These are phyloP conservation scores for Neocucurbitaria cava DNA, from an alignment of 2,329 filamentous ascomycete genomes.

Conservation along the genomic window DNA sequence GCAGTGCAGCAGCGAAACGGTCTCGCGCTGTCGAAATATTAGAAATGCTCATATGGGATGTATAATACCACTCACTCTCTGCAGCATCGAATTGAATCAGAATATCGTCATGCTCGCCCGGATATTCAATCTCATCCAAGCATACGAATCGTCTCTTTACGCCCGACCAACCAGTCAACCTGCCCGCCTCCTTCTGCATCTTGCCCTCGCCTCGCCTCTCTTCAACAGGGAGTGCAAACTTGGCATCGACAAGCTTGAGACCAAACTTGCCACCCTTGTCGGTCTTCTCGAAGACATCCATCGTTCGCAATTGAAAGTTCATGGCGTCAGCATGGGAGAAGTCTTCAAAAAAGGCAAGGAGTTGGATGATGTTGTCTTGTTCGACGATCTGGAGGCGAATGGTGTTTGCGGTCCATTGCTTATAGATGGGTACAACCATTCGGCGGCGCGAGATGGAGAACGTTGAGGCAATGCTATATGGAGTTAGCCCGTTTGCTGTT, in stretches of 20 bases:
- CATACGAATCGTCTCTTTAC: constrained; percentile 78
- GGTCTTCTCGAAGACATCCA: constrained; percentile 76
- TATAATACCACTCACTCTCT: constrained; percentile 63
- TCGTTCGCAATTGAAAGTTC: constrained; percentile 85
- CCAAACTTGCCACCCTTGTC: constrained; percentile 66
- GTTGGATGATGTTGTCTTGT: constrained; percentile 76
- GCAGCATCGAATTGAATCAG: constrained; percentile 83
- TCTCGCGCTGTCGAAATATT: constrained; percentile 51
- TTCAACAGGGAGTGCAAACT: constrained; percentile 79
- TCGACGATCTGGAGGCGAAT: constrained; percentile 82
- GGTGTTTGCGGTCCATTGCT: constrained; percentile 87
- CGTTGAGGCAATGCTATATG: constrained; percentile 63
- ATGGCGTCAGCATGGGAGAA: constrained; percentile 87
- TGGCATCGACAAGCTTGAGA: constrained; percentile 84
- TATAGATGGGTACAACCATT: constrained; percentile 92
- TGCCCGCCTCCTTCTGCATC: constrained; percentile 57
- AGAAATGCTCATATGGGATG: constrained; percentile 17
- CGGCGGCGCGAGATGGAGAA: constrained; percentile 84
- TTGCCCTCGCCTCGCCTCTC: constrained; percentile 57
- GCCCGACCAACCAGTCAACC: constrained; percentile 57
- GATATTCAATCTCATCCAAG: constrained; percentile 85
- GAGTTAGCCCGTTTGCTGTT: constrained; percentile 24
- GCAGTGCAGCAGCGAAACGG: constrained; percentile 54
- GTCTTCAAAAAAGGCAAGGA: constrained; percentile 87
- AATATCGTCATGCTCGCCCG: constrained; percentile 92